These are phyloP conservation scores for Penicillium sp. DNA, from an alignment of 2,329 filamentous ascomycete genomes.

Conservation along the genomic window DNA sequence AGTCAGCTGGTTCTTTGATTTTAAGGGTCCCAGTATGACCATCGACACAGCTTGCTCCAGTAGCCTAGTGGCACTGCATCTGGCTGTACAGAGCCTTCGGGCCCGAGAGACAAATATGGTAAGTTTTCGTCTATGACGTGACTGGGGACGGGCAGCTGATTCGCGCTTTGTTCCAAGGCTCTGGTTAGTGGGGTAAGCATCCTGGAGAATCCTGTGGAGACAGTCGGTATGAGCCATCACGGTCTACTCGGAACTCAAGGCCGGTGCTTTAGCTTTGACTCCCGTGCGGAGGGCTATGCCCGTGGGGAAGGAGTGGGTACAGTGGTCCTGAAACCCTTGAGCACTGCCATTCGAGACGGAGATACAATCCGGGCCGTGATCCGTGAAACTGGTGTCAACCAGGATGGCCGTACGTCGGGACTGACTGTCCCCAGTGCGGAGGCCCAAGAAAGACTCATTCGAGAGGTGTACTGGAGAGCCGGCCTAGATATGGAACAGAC, in stretches of 20 bases:
- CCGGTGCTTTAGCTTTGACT: constrained; percentile 32
- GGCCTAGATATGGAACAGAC: constrained; percentile 25
- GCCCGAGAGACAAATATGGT: constrained; percentile 25
- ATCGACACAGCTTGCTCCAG: constrained; percentile 46
- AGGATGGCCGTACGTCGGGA: constrained; percentile 41
- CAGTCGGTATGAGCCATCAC: constrained; percentile 33
- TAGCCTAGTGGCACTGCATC: constrained; percentile 37
- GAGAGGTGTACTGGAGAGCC: constrained; percentile 31
- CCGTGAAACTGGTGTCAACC: constrained; percentile 28
- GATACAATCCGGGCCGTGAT: constrained; percentile 38
- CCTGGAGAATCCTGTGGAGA: constrained; percentile 34
- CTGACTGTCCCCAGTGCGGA: constrained; percentile 45
- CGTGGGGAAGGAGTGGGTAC: constrained; percentile 36
- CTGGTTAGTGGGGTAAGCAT: constrained; percentile 41
- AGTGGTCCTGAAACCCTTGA: constrained; percentile 33
- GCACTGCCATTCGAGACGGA: constrained; percentile 32
- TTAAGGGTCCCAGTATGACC: constrained; percentile 31
- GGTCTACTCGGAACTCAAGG: constrained; percentile 39
- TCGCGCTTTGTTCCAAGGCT: constrained; percentile 18
- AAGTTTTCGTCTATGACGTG: neutral
- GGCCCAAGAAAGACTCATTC: constrained; percentile 37
- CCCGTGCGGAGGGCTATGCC: constrained; percentile 35
- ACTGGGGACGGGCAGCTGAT: neutral
- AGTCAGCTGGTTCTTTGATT: constrained; percentile 28
- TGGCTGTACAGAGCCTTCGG: constrained; percentile 36